A percentile compares a stretch with the other conserved stretches of the same genome.
Conservation (phyloP, 1,139 yeast species). For the Scheffersomyces titani region DNA sequence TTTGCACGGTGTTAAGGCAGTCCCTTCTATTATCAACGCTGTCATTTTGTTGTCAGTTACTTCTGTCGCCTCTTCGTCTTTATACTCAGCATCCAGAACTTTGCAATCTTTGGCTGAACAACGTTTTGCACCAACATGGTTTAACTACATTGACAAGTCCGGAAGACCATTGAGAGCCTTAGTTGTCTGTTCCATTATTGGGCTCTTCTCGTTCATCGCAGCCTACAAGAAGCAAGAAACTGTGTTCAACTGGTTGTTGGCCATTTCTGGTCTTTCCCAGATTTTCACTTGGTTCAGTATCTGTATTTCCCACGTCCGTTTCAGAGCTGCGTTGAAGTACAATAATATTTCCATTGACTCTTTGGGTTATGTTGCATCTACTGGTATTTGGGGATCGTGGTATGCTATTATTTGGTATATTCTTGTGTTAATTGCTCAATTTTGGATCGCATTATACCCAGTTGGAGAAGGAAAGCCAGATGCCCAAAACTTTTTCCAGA, state of each 20-base stretch:
- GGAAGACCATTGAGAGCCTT: slow-evolving; percentile 48
- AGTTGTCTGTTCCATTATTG: slow-evolving; percentile 31
- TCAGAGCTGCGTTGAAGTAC: slow-evolving; percentile 41
- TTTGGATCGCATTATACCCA: slow-evolving; percentile 46
- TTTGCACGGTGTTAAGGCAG: slow-evolving; percentile 38
- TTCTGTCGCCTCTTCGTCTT: slow-evolving; percentile 46
- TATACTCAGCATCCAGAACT: slow-evolving; percentile 46
- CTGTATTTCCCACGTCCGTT: slow-evolving; percentile 43
- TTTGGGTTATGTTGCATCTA: slow-evolving; percentile 42
- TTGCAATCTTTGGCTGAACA: slow-evolving; percentile 46
- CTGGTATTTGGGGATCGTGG: slow-evolving; percentile 44
- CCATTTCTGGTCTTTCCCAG: slow-evolving; percentile 45
- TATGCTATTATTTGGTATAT: slow-evolving; percentile 36
- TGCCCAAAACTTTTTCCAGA: slow-evolving; percentile 37
- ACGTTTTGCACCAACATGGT: slow-evolving; percentile 43
- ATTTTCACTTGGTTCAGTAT: slow-evolving; percentile 46
- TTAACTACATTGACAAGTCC: slow-evolving; percentile 42
- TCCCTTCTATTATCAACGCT: slow-evolving; percentile 44
- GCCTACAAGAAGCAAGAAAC: slow-evolving; percentile 41
- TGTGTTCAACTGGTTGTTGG: slow-evolving; percentile 46
- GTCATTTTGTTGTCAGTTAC: slow-evolving; percentile 47
- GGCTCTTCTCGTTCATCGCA: slow-evolving; percentile 35
- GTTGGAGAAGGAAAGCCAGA: slow-evolving; percentile 28
- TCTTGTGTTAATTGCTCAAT: slow-evolving; percentile 41
- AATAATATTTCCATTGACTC: slow-evolving; percentile 34